Percentiles rank a stretch among this genome's conserved stretches.
These are phyloP conservation scores for Quillaja saponaria DNA, from an alignment of 306 rosid species.

Conservation along the genomic window DNA sequence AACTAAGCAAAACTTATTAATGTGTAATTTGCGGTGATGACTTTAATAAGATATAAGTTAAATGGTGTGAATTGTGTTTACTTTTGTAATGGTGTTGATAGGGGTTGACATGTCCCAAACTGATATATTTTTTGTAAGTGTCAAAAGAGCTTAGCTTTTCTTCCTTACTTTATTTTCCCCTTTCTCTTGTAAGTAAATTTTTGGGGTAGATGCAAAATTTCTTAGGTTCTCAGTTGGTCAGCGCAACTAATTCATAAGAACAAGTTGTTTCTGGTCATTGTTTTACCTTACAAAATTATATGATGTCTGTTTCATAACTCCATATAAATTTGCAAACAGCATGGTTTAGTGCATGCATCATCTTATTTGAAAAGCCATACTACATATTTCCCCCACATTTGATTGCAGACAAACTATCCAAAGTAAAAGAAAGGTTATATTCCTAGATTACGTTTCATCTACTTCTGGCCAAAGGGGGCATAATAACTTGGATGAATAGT, in stretches of 20 bases:
- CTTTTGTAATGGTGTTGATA: too few species aligned
- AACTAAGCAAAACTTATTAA: too few species aligned
- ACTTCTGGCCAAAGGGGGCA: background rate
- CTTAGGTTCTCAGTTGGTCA: too few species aligned
- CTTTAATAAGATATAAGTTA: too few species aligned
- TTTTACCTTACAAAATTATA: background rate
- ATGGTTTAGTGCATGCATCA: slow-evolving; percentile 10
- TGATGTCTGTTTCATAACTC: background rate
- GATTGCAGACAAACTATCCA: background rate
- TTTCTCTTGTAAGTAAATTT: too few species aligned
- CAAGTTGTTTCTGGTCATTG: slow-evolving; percentile 5
- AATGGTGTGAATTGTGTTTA: too few species aligned
- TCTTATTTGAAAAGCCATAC: slow-evolving; percentile 3
- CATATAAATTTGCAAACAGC: background rate
- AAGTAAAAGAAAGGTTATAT: background rate
- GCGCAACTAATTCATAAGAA: background rate
- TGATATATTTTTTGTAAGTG: too few species aligned
- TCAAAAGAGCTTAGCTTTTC: too few species aligned
- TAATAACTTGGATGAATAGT: background rate
- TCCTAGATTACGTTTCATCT: background rate
- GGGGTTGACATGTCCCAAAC: too few species aligned
- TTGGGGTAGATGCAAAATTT: too few species aligned
- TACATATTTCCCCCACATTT: background rate
- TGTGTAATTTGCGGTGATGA: too few species aligned
- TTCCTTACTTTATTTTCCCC: too few species aligned